Evolutionary conservation across 2,329 filamentous ascomycete genomes (phyloP).

Genomic region (Beauveria pseudobassiana): DNA sequence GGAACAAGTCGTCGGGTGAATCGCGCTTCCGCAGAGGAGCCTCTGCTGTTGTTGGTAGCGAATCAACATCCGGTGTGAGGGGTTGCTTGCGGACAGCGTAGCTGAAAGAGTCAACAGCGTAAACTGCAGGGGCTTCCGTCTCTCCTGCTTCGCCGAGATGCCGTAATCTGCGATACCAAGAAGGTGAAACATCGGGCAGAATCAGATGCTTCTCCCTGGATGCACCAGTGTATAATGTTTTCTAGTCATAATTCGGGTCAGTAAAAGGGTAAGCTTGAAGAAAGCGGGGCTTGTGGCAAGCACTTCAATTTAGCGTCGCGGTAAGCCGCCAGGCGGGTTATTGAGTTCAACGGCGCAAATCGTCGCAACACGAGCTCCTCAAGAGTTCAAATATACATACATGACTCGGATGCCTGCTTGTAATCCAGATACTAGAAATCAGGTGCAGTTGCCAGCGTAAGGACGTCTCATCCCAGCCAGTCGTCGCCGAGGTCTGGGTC

Average conservation of each 20-base stretch:
- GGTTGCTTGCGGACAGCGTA: background rate
- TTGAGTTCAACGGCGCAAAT: background rate
- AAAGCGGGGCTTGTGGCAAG: background rate
- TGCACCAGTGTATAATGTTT: background rate
- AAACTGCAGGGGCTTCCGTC: background rate
- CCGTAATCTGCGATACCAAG: constrained; percentile 8
- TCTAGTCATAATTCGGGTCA: background rate
- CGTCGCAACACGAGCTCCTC: background rate
- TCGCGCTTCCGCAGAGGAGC: background rate
- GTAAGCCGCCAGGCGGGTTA: background rate
- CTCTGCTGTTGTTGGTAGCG: background rate
- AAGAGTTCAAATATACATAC: constrained; percentile 4
- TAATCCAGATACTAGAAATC: constrained; percentile 35
- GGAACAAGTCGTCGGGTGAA: constrained; percentile 13
- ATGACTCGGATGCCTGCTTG: background rate
- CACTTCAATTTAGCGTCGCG: background rate
- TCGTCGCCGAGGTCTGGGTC: constrained; percentile 27
- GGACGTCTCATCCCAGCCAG: constrained; percentile 29
- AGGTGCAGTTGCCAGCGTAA: constrained; percentile 28
- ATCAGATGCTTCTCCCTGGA: constrained; percentile 7
- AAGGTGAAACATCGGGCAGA: constrained; percentile 5
- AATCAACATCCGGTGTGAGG: background rate
- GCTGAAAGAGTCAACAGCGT: background rate
- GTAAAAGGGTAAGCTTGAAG: background rate
- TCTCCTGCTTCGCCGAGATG: background rate